A percentile compares a stretch with the other conserved stretches of the same genome.
Evolutionary conservation across 768 basidiomycete genomes (phyloP).

Genomic region (Tephrocybe sp.): DNA sequence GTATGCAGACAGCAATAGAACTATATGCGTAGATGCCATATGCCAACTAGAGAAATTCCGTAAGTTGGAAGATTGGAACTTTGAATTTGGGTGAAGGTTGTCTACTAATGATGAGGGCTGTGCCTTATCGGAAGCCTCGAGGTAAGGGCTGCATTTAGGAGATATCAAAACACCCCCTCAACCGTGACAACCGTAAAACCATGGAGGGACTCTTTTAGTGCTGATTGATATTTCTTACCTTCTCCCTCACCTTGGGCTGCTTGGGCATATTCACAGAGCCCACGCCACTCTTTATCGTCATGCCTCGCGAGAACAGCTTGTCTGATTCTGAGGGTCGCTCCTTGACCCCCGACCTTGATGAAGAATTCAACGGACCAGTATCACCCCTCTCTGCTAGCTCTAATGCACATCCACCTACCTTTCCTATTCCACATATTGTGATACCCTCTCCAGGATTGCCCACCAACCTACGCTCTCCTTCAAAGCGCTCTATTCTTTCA

Average conservation of each 20-base stretch:
- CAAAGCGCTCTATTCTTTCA: constrained; percentile 12
- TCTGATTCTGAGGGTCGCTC: constrained; percentile 65
- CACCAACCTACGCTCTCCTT: constrained; percentile 2
- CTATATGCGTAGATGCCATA: no score
- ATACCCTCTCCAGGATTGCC: constrained; percentile 1
- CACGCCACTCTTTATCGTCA: constrained; percentile 21
- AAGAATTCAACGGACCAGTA: constrained; percentile 17
- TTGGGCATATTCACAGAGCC: not conserved
- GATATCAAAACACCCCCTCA: no score
- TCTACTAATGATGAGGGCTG: no score
- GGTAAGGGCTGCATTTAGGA: no score
- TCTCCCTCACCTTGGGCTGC: not conserved
- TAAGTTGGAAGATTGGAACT: no score
- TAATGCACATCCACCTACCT: constrained; percentile 1
- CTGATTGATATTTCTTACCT: not conserved
- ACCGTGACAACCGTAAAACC: not conserved
- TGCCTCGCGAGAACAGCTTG: constrained; percentile 70
- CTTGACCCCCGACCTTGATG: constrained; percentile 61
- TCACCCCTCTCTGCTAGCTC: constrained; percentile 18
- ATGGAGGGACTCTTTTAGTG: no score
- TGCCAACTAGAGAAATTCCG: no score
- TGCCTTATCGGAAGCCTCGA: no score
- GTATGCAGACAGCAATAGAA: no score
- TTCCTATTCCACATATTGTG: not conserved
- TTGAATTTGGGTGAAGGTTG: no score